These are phyloP conservation scores for Elsinoe batatas DNA, from an alignment of 2,329 filamentous ascomycete genomes.

Conservation along the genomic window DNA sequence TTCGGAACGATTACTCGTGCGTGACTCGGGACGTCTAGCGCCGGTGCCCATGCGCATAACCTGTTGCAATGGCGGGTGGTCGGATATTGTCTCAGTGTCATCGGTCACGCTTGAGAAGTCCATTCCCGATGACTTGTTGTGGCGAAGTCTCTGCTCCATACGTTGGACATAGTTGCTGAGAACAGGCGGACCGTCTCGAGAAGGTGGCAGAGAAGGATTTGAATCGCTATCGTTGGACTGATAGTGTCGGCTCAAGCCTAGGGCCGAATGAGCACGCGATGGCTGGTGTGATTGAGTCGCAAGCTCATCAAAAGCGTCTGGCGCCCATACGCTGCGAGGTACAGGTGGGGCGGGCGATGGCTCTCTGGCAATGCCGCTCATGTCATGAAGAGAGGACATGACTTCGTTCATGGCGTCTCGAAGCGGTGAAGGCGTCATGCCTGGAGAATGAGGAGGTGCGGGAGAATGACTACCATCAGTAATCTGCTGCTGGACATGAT, in stretches of 20 bases:
- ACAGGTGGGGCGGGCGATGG: conserved; percentile 41
- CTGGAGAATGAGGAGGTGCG: conserved; percentile 54
- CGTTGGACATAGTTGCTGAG: conserved; percentile 79
- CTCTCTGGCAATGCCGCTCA: conserved; percentile 51
- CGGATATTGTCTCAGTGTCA: conserved; percentile 29
- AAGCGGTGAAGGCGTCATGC: conserved; percentile 74
- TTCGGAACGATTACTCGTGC: conserved; percentile 36
- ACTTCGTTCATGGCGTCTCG: conserved; percentile 96
- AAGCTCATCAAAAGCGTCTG: conserved; percentile 65
- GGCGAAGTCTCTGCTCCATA: conserved; percentile 75
- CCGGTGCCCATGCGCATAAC: conserved; percentile 7
- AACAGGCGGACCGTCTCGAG: conserved; percentile 50
- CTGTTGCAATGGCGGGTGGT: conserved; percentile 27
- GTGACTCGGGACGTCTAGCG: conserved; percentile 49
- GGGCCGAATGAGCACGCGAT: conserved; percentile 59
- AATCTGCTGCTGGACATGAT: conserved; percentile 34
- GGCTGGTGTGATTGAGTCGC: conserved; percentile 33
- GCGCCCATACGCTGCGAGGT: conserved; percentile 72
- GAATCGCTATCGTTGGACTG: conserved; percentile 44
- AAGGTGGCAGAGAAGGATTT: conserved; percentile 21
- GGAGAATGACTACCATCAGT: conserved; percentile 51
- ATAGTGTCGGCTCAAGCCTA: conserved; percentile 48
- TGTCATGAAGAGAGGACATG: conserved; percentile 85
- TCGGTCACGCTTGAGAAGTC: conserved; percentile 19
- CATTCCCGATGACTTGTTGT: conserved; percentile 48